A percentile compares a stretch with the other conserved stretches of the same genome.
These are phyloP conservation scores for Discostella stelligeroides DNA, from an alignment of 108 stramenopile species.

Conservation along the genomic window DNA sequence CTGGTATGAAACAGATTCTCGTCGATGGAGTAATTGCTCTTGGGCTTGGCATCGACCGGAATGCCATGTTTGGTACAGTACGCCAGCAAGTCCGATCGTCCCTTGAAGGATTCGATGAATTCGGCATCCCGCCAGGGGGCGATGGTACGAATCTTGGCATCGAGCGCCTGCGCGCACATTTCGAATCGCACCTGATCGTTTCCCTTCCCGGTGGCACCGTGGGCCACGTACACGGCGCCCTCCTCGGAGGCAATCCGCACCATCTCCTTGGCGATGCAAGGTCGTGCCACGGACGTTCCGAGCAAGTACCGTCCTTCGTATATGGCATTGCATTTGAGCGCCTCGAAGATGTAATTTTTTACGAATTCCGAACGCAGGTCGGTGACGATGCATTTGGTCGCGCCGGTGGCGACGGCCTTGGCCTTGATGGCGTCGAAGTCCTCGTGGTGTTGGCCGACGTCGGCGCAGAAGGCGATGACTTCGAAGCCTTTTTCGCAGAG, in stretches of 20 bases:
- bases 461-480: slow-evolving; percentile 96
- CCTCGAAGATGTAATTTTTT: slow-evolving; percentile 93
- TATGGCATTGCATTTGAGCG: slow-evolving; percentile 94
- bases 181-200: slow-evolving; percentile 99
- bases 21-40: slow-evolving; percentile 97
- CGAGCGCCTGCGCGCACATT: slow-evolving; percentile 98
- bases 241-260: slow-evolving; percentile 95
- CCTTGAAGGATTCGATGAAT: slow-evolving; percentile 94
- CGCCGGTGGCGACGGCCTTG: slow-evolving; percentile 88
- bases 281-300: slow-evolving; percentile 97
- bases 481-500: slow-evolving; percentile 98
- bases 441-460: slow-evolving; percentile 92
- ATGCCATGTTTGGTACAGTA: slow-evolving; percentile 97
- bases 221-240: slow-evolving; percentile 90
- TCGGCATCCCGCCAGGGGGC: slow-evolving; percentile 98
- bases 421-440: slow-evolving; percentile 87
- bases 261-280: slow-evolving; percentile 98
- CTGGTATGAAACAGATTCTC: slow-evolving; percentile 99
- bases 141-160: slow-evolving; percentile 92
- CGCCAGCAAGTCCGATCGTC: slow-evolving; percentile 92
- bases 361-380: slow-evolving; percentile 97
- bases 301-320: slow-evolving; percentile 94
- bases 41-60: slow-evolving; percentile 95
- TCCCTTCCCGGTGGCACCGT: slow-evolving; percentile 99
- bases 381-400: slow-evolving; percentile 86